A percentile compares a stretch with the other conserved stretches of the same genome.
phyloP scores from a whole-genome alignment of 2,329 filamentous ascomycete genomes.

The Microascus cirrosus region DNA sequence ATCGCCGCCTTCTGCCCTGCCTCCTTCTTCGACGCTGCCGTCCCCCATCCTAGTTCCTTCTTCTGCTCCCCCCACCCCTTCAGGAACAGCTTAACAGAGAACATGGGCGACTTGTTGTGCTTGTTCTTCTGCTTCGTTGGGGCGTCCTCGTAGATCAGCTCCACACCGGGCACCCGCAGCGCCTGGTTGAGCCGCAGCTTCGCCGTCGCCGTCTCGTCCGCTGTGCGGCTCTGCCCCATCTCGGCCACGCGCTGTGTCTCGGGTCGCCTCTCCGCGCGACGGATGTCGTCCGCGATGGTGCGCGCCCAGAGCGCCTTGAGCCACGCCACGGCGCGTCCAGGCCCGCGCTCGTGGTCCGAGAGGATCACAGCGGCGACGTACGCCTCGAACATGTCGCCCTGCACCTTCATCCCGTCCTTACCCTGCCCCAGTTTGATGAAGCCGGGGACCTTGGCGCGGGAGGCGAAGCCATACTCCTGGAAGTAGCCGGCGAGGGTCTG shows the following conservation, averaged over 20 bases:
- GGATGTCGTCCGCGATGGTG: constrained; percentile 46
- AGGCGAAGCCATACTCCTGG: constrained; percentile 57
- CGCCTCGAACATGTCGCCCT: constrained; percentile 83
- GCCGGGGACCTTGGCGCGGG: constrained; percentile 45
- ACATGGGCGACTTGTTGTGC: constrained; percentile 42
- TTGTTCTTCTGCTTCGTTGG: constrained; percentile 42
- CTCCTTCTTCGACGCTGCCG: constrained; percentile 55
- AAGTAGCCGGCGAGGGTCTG: constrained; percentile 62
- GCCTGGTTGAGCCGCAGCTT: constrained; percentile 38
- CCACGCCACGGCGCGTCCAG: constrained; percentile 54
- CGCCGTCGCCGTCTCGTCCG: constrained; percentile 4
- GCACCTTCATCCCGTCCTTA: constrained; percentile 53
- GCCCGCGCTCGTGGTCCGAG: constrained; percentile 52
- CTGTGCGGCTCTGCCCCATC: constrained; percentile 6
- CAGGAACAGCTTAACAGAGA: constrained; percentile 52
- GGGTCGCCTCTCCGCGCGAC: constrained; percentile 22
- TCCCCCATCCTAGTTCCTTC: constrained; percentile 51
- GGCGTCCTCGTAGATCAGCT: constrained; percentile 50
- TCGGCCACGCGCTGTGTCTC: constrained; percentile 8
- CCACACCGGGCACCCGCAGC: constrained; percentile 46
- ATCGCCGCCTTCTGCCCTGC: constrained; percentile 57
- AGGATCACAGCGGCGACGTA: constrained; percentile 73
- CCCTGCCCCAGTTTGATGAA: constrained; percentile 25
- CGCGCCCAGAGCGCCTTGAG: constrained; percentile 63
- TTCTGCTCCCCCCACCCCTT: constrained; percentile 57